These are phyloP conservation scores for Mycosarcoma mackinlayi DNA, from an alignment of 1,284 basidiomycete species.

Conservation along the genomic window DNA sequence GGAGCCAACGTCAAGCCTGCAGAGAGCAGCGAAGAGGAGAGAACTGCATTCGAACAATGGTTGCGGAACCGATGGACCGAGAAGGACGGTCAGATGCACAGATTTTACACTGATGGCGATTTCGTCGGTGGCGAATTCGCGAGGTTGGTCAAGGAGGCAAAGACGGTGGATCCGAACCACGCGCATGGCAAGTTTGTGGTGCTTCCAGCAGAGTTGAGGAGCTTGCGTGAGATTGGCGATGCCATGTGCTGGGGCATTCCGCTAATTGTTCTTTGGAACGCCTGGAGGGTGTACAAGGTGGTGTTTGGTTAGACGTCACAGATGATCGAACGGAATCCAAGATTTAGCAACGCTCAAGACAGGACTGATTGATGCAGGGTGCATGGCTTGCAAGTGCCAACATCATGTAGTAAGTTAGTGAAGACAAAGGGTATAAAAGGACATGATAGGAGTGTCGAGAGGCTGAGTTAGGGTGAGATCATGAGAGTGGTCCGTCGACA, in stretches of 20 bases:
- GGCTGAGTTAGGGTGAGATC: slow-evolving; percentile 2
- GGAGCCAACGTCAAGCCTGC: slow-evolving; percentile 27
- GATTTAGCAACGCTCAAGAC: too few relatives aligned
- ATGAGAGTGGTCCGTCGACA: slow-evolving; percentile 33
- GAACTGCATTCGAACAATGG: slow-evolving; percentile 83
- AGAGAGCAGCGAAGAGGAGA: slow-evolving; percentile 76
- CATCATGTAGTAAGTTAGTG: too few relatives aligned
- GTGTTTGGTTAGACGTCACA: slow-evolving; percentile 16
- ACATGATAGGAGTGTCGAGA: too few relatives aligned
- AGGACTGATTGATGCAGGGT: not conserved
- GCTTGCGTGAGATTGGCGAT: slow-evolving; percentile 49
- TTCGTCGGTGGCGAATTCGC: slow-evolving; percentile 55
- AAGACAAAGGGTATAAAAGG: too few relatives aligned
- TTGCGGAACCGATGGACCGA: slow-evolving; percentile 81
- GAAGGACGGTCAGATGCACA: slow-evolving; percentile 81
- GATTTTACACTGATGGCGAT: slow-evolving; percentile 71
- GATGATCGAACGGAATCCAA: too few relatives aligned
- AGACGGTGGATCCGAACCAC: slow-evolving; percentile 7
- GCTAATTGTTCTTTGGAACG: slow-evolving; percentile 16
- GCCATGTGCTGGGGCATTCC: slow-evolving; percentile 46
- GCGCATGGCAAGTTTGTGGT: slow-evolving; percentile 34
- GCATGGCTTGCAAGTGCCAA: not conserved
- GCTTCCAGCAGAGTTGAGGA: slow-evolving; percentile 45
- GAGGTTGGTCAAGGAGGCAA: slow-evolving; percentile 2
- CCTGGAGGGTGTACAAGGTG: slow-evolving; percentile 17